These are phyloP conservation scores for Heterotrichella gracilis DNA, from an alignment of 352 stramenopile species.

Conservation along the genomic window DNA sequence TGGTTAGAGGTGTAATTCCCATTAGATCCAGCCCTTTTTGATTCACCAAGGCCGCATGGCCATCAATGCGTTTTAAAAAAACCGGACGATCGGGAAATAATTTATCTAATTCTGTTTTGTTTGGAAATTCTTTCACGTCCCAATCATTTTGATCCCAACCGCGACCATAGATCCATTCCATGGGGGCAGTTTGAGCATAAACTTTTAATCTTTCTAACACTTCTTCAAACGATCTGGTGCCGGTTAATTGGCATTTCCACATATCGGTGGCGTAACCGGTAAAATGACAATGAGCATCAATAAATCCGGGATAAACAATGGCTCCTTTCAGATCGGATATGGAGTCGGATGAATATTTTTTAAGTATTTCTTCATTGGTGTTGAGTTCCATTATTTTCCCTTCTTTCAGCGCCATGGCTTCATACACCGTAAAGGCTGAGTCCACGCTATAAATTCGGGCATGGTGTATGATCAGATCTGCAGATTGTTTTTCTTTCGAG, in stretches of 20 bases:
- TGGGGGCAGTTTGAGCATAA: not conserved
- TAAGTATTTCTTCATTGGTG: not conserved
- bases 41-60: not conserved
- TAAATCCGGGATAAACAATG: not conserved
- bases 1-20: not conserved
- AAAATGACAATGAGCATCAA: not conserved
- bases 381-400: not conserved
- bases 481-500: not conserved
- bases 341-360: not conserved
- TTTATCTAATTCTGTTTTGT: not conserved
- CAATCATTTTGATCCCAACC: conserved; percentile 2
- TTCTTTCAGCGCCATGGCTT: not conserved
- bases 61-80: not conserved
- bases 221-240: not conserved
- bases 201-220: not conserved
- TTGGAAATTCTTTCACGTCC: not conserved
- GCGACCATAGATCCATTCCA: not conserved
- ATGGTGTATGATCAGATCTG: not conserved
- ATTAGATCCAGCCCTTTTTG: not conserved
- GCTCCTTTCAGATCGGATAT: not conserved
- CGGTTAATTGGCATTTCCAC: not conserved
- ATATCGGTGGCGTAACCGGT: not conserved
- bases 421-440: not conserved
- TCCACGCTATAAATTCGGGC: not conserved
- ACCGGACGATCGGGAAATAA: not conserved